Percentiles rank a stretch among this genome's conserved stretches.
Conservation (phyloP, 1,284 basidiomycete species). For the Entoloma clypeatum region DNA sequence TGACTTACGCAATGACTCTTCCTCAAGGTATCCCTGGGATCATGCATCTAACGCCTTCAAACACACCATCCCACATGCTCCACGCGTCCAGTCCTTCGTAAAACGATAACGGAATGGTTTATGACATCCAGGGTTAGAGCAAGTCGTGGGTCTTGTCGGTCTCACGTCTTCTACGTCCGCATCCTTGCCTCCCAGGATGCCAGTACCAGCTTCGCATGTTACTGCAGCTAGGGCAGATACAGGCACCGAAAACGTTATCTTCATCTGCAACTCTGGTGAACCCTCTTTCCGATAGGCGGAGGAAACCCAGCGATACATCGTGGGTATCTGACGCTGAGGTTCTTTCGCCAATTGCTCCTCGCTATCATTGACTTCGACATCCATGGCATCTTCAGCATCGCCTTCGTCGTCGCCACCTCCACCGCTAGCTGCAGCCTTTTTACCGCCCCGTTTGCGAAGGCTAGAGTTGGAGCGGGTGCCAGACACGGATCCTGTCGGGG, state of each 20-base stretch:
- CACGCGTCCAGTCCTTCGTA: constrained; percentile 39
- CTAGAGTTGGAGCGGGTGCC: constrained; percentile 18
- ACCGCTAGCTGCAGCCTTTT: constrained; percentile 4
- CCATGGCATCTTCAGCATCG: constrained; percentile 28
- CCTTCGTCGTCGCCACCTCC: constrained; percentile 18
- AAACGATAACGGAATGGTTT: constrained; percentile 39
- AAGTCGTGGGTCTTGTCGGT: constrained; percentile 23
- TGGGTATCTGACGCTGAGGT: constrained; percentile 34
- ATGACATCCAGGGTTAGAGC: constrained; percentile 38
- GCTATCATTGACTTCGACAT: constrained; percentile 28
- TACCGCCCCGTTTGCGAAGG: constrained; percentile 18
- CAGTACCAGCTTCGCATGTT: not conserved
- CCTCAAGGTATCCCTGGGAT: too few relatives aligned
- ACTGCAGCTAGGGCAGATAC: constrained; percentile 27
- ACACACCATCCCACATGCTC: constrained; percentile 49
- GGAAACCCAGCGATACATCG: constrained; percentile 64
- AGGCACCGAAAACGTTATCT: constrained; percentile 53
- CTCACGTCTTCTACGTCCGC: constrained; percentile 7
- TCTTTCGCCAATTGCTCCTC: constrained; percentile 31
- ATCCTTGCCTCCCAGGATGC: constrained; percentile 15
- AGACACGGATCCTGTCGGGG: constrained; percentile 24
- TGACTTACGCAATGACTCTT: too few relatives aligned
- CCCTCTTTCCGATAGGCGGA: constrained; percentile 16
- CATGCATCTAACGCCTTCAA: constrained; percentile 46
- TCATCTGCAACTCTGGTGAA: constrained; percentile 22